Conservation (phyloP, 2,329 filamentous ascomycete genomes). For the Aureobasidium musti region DNA sequence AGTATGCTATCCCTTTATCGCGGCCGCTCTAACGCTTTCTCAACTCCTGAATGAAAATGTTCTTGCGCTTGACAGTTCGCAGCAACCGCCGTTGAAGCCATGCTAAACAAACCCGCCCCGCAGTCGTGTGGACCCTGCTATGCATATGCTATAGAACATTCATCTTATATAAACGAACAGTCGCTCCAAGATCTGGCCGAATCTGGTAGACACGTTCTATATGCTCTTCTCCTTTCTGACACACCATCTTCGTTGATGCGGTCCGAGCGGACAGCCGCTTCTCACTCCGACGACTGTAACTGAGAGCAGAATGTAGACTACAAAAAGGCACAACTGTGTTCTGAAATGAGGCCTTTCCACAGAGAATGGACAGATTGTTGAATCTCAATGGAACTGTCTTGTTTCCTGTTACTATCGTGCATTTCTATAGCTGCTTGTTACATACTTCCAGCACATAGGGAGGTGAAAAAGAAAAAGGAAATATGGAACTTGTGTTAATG, state of each 20-base stretch:
- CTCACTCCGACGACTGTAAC: no score
- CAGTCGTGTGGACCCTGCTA: constrained; percentile 13
- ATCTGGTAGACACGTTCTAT: not conserved
- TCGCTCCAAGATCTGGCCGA: not conserved
- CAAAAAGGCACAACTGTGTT: no score
- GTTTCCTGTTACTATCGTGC: no score
- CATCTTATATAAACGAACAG: not conserved
- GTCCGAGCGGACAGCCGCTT: no score
- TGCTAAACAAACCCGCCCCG: constrained; percentile 23
- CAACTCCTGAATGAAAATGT: constrained; percentile 26
- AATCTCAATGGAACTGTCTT: no score
- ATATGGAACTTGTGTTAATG: no score
- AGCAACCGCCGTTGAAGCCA: constrained; percentile 22
- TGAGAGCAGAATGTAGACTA: no score
- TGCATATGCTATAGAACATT: not conserved
- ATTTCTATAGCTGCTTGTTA: no score
- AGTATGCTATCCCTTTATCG: constrained; percentile 5
- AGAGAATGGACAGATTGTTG: no score
- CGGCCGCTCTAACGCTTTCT: not conserved
- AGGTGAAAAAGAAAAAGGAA: no score
- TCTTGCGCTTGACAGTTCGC: constrained; percentile 17
- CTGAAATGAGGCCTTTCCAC: no score
- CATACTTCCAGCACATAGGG: no score
- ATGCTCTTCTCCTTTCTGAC: not conserved
- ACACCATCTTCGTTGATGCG: not conserved